These are phyloP conservation scores for Taxillus chinensis DNA, from an alignment of 164 flowering plant genomes.

Conservation along the genomic window DNA sequence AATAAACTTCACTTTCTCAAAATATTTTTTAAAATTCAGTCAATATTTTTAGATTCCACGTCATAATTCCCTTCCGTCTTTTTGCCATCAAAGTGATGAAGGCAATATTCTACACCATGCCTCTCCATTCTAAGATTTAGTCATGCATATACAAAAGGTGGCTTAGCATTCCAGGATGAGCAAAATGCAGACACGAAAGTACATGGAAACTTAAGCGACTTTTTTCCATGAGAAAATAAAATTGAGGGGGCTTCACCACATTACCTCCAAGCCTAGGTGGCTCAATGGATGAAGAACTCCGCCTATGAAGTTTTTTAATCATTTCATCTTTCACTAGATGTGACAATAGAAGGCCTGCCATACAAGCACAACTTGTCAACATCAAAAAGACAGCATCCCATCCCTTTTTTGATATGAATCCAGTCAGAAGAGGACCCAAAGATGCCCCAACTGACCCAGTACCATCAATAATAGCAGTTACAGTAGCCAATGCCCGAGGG, in stretches of 20 bases:
- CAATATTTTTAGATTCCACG: too few species aligned
- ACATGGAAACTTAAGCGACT: too few species aligned
- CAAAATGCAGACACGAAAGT: too few species aligned
- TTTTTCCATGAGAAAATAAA: too few species aligned
- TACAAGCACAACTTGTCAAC: conserved; percentile 51
- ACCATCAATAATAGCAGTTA: conserved; percentile 94
- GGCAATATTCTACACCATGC: too few species aligned
- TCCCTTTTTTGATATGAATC: conserved; percentile 58
- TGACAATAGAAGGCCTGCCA: conserved; percentile 68
- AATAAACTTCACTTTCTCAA: too few species aligned
- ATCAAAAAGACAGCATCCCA: conserved; percentile 74
- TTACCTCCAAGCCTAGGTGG: conserved; percentile 37
- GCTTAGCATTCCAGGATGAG: too few species aligned
- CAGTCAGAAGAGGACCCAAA: conserved; percentile 82
- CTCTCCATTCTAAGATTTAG: too few species aligned
- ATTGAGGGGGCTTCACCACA: background rate
- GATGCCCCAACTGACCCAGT: conserved; percentile 92
- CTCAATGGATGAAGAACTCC: conserved; percentile 10
- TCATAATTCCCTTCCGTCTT: too few species aligned
- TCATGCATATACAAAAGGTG: too few species aligned
- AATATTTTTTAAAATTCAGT: too few species aligned
- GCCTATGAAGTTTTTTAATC: conserved; percentile 20
- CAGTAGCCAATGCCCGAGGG: conserved; percentile 85
- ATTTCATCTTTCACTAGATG: conserved; percentile 50
- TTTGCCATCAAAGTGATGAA: too few species aligned